phyloP scores from a whole-genome alignment of 2,329 filamentous ascomycete genomes.

The Sporothrix luriei region DNA sequence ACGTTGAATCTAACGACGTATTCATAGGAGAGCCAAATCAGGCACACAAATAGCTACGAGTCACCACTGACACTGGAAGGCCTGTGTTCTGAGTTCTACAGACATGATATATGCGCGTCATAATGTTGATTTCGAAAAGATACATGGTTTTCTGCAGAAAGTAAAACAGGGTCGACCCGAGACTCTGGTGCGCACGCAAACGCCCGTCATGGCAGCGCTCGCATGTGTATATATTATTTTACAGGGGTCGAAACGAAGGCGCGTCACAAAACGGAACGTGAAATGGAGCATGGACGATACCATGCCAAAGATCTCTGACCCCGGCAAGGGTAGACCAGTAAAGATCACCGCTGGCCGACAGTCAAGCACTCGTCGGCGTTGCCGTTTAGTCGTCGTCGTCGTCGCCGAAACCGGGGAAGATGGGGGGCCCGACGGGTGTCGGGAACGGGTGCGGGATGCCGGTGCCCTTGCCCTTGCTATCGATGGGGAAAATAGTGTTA shows the following conservation, averaged over 20 bases:
- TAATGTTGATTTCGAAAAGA: not conserved
- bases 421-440: conserved; percentile 5
- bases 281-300: not conserved
- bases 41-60: not conserved
- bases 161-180: conserved; percentile 6
- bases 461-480: conserved; percentile 10
- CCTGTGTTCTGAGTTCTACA: too few relatives aligned
- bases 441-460: not conserved
- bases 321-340: not conserved
- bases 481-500: not conserved
- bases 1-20: too few relatives aligned
- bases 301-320: too few relatives aligned
- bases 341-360: not conserved
- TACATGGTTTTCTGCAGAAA: not conserved
- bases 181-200: not conserved
- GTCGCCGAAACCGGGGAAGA: not conserved
- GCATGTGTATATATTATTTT: not conserved
- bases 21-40: too few relatives aligned
- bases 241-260: conserved; percentile 10
- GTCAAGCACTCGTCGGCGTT: too few relatives aligned
- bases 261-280: not conserved
- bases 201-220: not conserved
- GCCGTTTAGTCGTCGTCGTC: conserved; percentile 28
- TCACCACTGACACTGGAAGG: not conserved
- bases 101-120: not conserved